Base-by-base conservation (phyloP, 192 early-diverging fungal species). In the Coemansia asiatica region DNA sequence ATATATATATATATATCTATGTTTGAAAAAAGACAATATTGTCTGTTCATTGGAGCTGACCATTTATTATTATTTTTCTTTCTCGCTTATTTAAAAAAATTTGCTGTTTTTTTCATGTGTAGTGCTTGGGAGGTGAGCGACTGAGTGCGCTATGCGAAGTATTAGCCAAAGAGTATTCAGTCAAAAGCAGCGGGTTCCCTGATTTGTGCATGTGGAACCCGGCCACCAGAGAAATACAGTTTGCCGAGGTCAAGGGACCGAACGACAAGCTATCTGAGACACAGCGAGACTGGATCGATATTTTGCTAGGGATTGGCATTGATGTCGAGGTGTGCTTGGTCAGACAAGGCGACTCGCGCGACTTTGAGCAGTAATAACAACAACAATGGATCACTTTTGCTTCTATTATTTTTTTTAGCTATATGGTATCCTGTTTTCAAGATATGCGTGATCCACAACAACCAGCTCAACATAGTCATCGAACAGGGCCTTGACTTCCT, bases 241-340 rank as follows among this genome's bases (percentile, higher is more conserved):
- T 90, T 82, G 85, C 81, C 3, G 87, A 88, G 73, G 89, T 91
- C 28, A 91, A 91, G 61, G 87, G 90, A 0, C 90, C 90, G 9
- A 85, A 82, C 3, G 90, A 91, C 71, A 85, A 72, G 38, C 79
- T 91, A 15, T 88, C 87, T 21, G 87, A 87, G 26, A 83, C 85
- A 15, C 90, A 91, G 66, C 84, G 76, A 29, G 84, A 87, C 47
- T 90, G 89, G 89, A 85, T 90, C 44, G 86, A 89, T 21, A 71
- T 87, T n/a, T 62, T 90, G 26, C 48, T 81, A 6, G 77, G 57
- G 26, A 73, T 74, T 12, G 77, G 71, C 9, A 72, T 90, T 16
- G 79, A 71, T 25, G 86, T 87, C 50, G 89, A 90, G 71, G 74
- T 90, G 1, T 90, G 89, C 35, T 61, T 84, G 26, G 86, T 90